Conservation (phyloP, 2,329 filamentous ascomycete genomes). For the Cercospora zeae-maydis region DNA sequence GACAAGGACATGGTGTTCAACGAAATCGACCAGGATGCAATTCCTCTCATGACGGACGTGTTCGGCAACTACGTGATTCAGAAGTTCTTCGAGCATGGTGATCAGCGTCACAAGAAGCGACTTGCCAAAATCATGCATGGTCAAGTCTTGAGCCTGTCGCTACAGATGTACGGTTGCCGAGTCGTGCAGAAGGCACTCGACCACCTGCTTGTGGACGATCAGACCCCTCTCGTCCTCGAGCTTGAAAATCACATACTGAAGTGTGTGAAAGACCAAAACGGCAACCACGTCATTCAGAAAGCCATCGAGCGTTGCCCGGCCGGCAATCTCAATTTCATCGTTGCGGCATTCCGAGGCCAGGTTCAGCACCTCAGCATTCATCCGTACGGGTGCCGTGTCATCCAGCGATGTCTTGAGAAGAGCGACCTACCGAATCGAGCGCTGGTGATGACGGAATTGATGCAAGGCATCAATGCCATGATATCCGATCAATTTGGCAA, state of each 20-base stretch:
- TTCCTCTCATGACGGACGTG: slow-evolving; percentile 91
- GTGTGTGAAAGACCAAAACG: slow-evolving; percentile 82
- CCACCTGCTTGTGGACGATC: slow-evolving; percentile 86
- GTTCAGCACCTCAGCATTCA: slow-evolving; percentile 73
- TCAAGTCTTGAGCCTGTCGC: slow-evolving; percentile 72
- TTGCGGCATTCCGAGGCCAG: slow-evolving; percentile 72
- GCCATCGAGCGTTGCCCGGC: slow-evolving; percentile 77
- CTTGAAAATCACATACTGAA: slow-evolving; percentile 71
- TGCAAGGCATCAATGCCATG: slow-evolving; percentile 65
- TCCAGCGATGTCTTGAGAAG: slow-evolving; percentile 86
- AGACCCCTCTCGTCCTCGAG: slow-evolving; percentile 77
- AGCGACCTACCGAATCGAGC: slow-evolving; percentile 63
- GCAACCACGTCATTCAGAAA: slow-evolving; percentile 96
- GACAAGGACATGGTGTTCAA: slow-evolving; percentile 88
- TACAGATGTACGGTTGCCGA: slow-evolving; percentile 88
- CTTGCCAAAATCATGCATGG: slow-evolving; percentile 84
- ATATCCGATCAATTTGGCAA: slow-evolving; percentile 90
- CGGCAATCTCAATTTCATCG: slow-evolving; percentile 78
- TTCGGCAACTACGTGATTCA: slow-evolving; percentile 99
- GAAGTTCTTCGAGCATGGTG: slow-evolving; percentile 95
- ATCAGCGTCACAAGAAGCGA: slow-evolving; percentile 85
- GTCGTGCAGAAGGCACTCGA: slow-evolving; percentile 96
- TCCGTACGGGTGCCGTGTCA: slow-evolving; percentile 83
- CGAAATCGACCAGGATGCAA: slow-evolving; percentile 77
- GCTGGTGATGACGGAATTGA: slow-evolving; percentile 73